These are phyloP conservation scores for Ambrosia hybrid DNA, from an alignment of 140 eudicot species.

Conservation along the genomic window DNA sequence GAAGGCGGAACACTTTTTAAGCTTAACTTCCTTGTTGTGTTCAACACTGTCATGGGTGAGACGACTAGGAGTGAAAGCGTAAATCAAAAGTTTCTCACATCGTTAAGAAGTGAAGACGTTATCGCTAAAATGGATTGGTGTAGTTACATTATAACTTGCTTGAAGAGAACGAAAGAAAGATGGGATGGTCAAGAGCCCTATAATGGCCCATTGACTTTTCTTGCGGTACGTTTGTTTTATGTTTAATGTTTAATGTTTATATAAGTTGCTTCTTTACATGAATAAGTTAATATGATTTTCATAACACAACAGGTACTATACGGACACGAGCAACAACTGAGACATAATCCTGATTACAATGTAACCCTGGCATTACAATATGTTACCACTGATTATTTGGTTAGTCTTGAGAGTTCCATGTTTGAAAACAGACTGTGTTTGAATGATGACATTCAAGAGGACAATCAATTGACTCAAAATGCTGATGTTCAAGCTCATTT, in stretches of 20 bases:
- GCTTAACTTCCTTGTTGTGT: constrained; percentile 1
- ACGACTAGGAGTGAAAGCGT: not conserved
- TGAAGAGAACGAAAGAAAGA: not conserved
- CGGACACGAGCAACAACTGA: not conserved
- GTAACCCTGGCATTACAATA: not conserved
- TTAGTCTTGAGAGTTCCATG: not conserved
- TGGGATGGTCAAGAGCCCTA: not conserved
- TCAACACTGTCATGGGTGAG: not conserved
- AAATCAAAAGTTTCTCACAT: not conserved
- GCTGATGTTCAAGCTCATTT: not conserved
- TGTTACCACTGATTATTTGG: not conserved
- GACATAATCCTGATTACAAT: not conserved
- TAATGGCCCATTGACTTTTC: not conserved
- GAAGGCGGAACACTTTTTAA: not conserved
- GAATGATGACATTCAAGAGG: no score
- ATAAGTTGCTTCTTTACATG: not conserved
- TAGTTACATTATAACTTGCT: not conserved
- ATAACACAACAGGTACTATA: not conserved
- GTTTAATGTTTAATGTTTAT: not conserved
- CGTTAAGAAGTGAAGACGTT: not conserved
- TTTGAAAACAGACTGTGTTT: no score
- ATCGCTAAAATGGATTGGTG: constrained; percentile 1
- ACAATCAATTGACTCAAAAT: not conserved
- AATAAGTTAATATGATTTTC: not conserved
- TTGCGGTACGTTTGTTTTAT: not conserved